Evolutionary conservation across 352 stramenopile genomes (phyloP), one percentile per base, ranked within the genome.

Genomic region (Pythium phragmiticola): DNA sequence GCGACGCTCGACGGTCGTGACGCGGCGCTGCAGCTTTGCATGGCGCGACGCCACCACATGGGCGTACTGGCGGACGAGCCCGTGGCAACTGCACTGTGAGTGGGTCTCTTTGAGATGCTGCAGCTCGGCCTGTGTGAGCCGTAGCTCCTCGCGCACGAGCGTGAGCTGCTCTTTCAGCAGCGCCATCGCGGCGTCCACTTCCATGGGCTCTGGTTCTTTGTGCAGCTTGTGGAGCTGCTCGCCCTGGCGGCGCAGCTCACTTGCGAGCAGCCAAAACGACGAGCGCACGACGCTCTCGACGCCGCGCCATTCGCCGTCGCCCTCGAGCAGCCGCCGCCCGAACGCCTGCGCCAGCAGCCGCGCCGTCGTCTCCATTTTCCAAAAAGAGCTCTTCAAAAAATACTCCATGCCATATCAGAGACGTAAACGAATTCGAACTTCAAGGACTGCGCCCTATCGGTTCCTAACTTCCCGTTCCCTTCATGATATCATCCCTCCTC

Each of bases 271-370:
- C 42, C 86, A 56, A 28, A 90, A 80, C 23, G 78, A 80, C 60
- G 70, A 80, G 36, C 81, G 77, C 30, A 90, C 66, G 17, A 87
- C 81, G 13, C 75, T 69, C 1, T 71, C 59, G 8, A 87, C 77
- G 41, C 69, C 70, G 1, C 21, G 26, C 81, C 81, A 90, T 57
- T 86, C 78, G 4, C 65, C 69, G n/a, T 57, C 50, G 11, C 68
- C 76, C 0, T 75, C 62, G 3, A 82, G 34, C 30, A 85, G 65
- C 17, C 54, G 68, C 39, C 50, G 47, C 2, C 74, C 76, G 37
- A 87, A 86, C 46, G 75, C 69, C 34, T 72, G 57, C 14, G 73
- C 54, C 36, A 88, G 57, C 52, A 88, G 16, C 5, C 9, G 39
- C 39, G 39, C 17, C 39, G 39, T 46, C 39, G 39, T 3, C 11